Base-by-base conservation (phyloP, 2,329 filamentous ascomycete genomes). In the Tolypocladium album region DNA sequence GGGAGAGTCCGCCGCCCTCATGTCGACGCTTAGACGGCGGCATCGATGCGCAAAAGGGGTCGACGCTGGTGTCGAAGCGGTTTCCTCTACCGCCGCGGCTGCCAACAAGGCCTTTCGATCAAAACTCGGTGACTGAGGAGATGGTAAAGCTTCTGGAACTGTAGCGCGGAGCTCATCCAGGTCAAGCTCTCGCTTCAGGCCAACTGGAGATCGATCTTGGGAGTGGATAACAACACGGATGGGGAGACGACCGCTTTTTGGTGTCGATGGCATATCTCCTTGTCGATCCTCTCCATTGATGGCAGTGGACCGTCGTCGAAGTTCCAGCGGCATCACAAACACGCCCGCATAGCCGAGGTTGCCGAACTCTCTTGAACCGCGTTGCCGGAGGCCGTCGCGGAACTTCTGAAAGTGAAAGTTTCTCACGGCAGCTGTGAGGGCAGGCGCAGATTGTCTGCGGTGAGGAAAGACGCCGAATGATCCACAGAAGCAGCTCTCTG, bases 111-210 rank as follows among this genome's bases (percentile, higher is more conserved):
- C 50, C 12, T 56, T 47, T n/a, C 59, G 62, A 56, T 65, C 59
- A 55, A 65, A 67, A 56, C 61, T 61, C 13, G 61, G 61, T 1
- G 63, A 58, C n/a, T 58, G 59, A 22, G 65, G 64, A 12, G 62
- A 50, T 2, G 65, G 64, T 9, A 66, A 61, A 11, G 71, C 69
- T 3, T 75, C 70, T 2, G 76, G 75, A n/a, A 82, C 71, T 0
- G 77, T 79, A 11, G 75, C 72, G 55, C 77, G 73, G 12, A 84
- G 68, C 61, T 77, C 72, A 34, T 77, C 72, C 17, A 83, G 69
- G 61, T 83, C 74, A 61, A 85, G 81, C 22, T 74, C 76, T 38
- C 81, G 75, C 63, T 77, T 74, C 22, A 86, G 72, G 0, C 79
- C 64, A 63, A 83, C 78, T 1, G 80, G 72, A 56, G 75, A 74